Base-by-base conservation (phyloP, 202 grass and related monocot genomes). In the Panicum hallii region DNA sequence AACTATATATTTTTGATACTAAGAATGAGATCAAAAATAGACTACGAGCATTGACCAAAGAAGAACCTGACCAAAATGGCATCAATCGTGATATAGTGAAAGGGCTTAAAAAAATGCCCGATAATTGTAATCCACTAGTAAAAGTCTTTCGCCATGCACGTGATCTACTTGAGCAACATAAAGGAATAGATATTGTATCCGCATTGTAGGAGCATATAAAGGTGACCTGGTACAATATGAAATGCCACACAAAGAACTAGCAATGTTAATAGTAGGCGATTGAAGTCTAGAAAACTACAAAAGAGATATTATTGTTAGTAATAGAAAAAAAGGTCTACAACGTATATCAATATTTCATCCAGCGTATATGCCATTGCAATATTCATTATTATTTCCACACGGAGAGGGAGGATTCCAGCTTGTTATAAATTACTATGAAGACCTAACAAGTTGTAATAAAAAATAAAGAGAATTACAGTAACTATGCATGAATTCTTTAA, bases 21-120 rank as follows among this genome's bases (percentile, higher is more conserved):
- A 4, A 79, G 19, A 79, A 79, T 63, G 75, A 79, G 2, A 63
- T 79, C 1, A 0, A 79, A 16, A 79, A 79, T n/a, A 63, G 75
- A 23, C 63, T 79, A 3, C 2, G 7, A 79, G 47, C 75, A 3
- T 0, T 77, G 2, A 0, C 5, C 0, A 52, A 49, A 34, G n/a
- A 32, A 38, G 65, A 67, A 1, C 19, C 19, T 3, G 32, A 5
- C 1, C 4, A 36, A 28, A 30, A 3, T 4, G 7, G 38, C 17
- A 48, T 55, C 2, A 7, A 36, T 11, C 48, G 12, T 0, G 0
- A 45, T 16, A 75, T 75, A 28, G 71, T 5, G 0, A 3, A 9
- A 19, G 48, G 22, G 2, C 9, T 75, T 10, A 53, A 13, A 7
- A 34, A 28, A 30, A 75, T 75, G 71, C 71, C 54, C 0, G 46